These are phyloP conservation scores for Terana coerulea DNA, from an alignment of 768 basidiomycete species.

Conservation along the genomic window DNA sequence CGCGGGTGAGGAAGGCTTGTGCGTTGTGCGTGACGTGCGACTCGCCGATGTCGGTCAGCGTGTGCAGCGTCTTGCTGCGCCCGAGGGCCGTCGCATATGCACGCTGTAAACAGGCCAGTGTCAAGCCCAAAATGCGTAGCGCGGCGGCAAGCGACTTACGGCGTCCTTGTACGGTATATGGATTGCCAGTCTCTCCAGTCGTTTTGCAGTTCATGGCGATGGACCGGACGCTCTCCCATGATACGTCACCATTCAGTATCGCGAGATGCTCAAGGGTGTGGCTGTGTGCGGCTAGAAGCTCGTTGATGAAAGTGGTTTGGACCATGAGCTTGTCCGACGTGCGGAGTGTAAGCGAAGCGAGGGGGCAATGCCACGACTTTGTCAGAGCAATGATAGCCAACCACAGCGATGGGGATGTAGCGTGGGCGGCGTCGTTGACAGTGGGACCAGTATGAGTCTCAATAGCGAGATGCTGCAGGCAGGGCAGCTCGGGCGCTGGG, in stretches of 20 bases:
- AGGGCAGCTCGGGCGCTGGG: constrained; percentile 30
- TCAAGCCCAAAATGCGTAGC: not conserved
- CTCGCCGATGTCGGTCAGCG: constrained; percentile 41
- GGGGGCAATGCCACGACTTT: constrained; percentile 32
- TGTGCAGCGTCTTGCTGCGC: constrained; percentile 36
- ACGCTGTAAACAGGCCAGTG: constrained; percentile 9
- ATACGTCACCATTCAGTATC: constrained; percentile 44
- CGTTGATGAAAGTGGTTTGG: constrained; percentile 36
- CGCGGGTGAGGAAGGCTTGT: constrained; percentile 33
- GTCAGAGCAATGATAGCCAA: constrained; percentile 28
- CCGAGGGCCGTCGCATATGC: constrained; percentile 36
- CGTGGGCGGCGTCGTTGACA: constrained; percentile 19
- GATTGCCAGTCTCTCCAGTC: constrained; percentile 48
- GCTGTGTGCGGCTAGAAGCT: constrained; percentile 39
- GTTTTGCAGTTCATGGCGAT: constrained; percentile 41
- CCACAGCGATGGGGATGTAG: constrained; percentile 24
- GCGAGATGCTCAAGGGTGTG: constrained; percentile 40
- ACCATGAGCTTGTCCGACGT: constrained; percentile 41
- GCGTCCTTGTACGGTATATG: constrained; percentile 49
- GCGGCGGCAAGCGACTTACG: constrained; percentile 28
- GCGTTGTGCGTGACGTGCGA: constrained; percentile 40
- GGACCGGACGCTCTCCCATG: constrained; percentile 33
- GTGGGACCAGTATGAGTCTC: constrained; percentile 44
- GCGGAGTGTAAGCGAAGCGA: constrained; percentile 36
- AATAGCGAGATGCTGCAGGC: constrained; percentile 49